Percentiles rank a stretch among this genome's conserved stretches.
Evolutionary conservation across 2,329 filamentous ascomycete genomes (phyloP).

Genomic region (Aspergillus terreus): DNA sequence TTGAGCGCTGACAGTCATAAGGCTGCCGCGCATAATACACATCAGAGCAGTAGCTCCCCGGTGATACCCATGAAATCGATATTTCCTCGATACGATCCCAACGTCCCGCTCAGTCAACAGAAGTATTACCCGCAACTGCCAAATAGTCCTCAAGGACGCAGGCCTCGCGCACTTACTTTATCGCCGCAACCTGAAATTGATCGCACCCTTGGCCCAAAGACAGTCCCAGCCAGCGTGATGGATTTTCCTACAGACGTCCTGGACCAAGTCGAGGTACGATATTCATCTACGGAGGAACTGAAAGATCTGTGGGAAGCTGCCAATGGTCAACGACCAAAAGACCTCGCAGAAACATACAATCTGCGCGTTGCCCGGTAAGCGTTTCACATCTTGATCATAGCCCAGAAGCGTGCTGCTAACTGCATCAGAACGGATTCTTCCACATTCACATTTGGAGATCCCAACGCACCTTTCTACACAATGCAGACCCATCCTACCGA

Average conservation of each 20-base stretch:
- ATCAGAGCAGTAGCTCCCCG: constrained; percentile 25
- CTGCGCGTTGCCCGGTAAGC: constrained; percentile 41
- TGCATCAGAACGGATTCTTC: constrained; percentile 35
- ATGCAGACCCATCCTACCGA: constrained; percentile 41
- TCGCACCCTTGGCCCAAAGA: constrained; percentile 35
- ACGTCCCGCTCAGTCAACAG: constrained; percentile 34
- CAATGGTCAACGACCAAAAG: constrained; percentile 40
- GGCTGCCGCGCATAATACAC: constrained; percentile 14
- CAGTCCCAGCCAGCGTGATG: constrained; percentile 41
- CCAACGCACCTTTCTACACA: constrained; percentile 43
- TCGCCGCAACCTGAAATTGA: constrained; percentile 33
- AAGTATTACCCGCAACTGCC: constrained; percentile 30
- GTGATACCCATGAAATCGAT: constrained; percentile 42
- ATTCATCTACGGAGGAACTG: constrained; percentile 39
- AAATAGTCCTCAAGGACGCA: constrained; percentile 10
- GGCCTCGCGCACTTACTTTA: constrained; percentile 25
- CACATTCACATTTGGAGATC: constrained; percentile 42
- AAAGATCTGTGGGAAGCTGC: constrained; percentile 43
- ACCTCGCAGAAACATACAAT: constrained; percentile 33
- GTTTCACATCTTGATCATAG: background rate
- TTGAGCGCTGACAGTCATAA: constrained; percentile 1
- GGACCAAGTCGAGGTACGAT: constrained; percentile 31
- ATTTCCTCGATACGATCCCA: constrained; percentile 43
- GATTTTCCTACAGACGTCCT: constrained; percentile 37
- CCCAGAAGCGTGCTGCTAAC: constrained; percentile 7